A percentile compares a stretch with the other conserved stretches of the same genome.
These are phyloP conservation scores for Trypanosoma vivax DNA, from an alignment of 208 protist genomes.

Conservation along the genomic window DNA sequence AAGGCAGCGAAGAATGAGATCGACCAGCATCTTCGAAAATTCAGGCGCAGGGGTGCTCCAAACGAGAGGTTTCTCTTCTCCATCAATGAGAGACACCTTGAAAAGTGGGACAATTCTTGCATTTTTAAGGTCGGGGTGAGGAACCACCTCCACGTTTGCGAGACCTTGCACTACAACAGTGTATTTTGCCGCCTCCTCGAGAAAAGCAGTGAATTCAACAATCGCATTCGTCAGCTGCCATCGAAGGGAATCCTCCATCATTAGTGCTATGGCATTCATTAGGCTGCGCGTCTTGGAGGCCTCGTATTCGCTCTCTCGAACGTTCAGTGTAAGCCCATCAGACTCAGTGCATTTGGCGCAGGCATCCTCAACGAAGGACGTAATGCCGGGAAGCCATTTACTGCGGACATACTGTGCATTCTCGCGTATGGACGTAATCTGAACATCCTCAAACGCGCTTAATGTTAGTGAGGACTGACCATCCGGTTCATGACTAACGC, in stretches of 20 bases:
- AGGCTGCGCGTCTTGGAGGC: conserved; percentile 91
- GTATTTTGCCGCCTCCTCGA: conserved; percentile 71
- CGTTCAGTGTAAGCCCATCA: conserved; percentile 72
- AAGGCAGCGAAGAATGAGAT: conserved; percentile 77
- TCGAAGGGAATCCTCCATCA: conserved; percentile 92
- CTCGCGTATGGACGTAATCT: conserved; percentile 64
- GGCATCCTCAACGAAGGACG: conserved; percentile 39
- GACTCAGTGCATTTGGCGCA: conserved; percentile 22
- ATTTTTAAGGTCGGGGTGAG: conserved; percentile 25
- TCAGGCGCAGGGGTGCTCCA: conserved; percentile 56
- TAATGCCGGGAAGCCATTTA: conserved; percentile 61
- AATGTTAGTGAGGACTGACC: conserved; percentile 55
- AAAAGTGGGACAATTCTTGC: conserved; percentile 52
- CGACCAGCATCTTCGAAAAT: conserved; percentile 53
- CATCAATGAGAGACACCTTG: conserved; percentile 41
- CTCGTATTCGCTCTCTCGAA: conserved; percentile 86
- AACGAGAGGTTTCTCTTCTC: not conserved
- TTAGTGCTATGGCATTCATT: conserved; percentile 82
- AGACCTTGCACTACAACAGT: conserved; percentile 44
- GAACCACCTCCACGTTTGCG: conserved; percentile 36
- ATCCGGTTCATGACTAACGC: conserved; percentile 34
- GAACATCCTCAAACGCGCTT: conserved; percentile 85
- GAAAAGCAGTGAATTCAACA: conserved; percentile 74
- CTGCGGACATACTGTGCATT: conserved; percentile 67
- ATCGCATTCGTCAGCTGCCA: conserved; percentile 59